Base-by-base conservation (phyloP, 768 basidiomycete species). In the Phanerochaete sordida region DNA sequence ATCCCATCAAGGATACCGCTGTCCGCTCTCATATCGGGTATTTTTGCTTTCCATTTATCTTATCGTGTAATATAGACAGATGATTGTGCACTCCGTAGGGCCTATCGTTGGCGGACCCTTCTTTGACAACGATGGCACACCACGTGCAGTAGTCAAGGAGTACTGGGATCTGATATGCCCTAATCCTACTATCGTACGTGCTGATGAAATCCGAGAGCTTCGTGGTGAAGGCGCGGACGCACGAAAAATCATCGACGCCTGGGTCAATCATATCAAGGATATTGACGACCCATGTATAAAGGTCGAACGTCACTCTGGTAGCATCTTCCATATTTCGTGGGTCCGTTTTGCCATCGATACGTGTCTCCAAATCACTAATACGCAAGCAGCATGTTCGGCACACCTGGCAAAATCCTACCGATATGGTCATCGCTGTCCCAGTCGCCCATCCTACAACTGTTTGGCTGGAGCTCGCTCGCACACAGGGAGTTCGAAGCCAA, bases 401-500 rank as follows among this genome's bases (percentile, higher is more conserved):
- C 79, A 79, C 24, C 51, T 31, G 39, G 70, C 74, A 0, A 56
- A 71, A 4, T 84, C 2, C 75, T 84, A 23, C 74, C 75, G 27
- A 62, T 82, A 21, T 78, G 77, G 77, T 80, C 84, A 0, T 75
- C 81, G 4, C 67, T 88, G 6, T 78, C 74, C 16, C 67, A 65
- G n/a, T 81, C 81, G 4, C 79, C 81, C 13, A 64, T 81, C 33
- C 60, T 82, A 12, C 73, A 69, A 6, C 63, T 80, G 33, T 86
- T 84, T 68, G 73, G 76, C 16, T 88, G 86, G 86, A 88, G 88
- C 0, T 76, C 84, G 0, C 77, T 88, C 4, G 74, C 89, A 59
- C 72, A 82, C 49, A 67, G 67, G n/a, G 78, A 78, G 0, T 84
- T 81, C 65, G 63, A 73, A 23, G 68, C 68, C 19, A 87, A 88